phyloP scores from a whole-genome alignment of 2,329 filamentous ascomycete genomes.

The Ophiostoma quercus region DNA sequence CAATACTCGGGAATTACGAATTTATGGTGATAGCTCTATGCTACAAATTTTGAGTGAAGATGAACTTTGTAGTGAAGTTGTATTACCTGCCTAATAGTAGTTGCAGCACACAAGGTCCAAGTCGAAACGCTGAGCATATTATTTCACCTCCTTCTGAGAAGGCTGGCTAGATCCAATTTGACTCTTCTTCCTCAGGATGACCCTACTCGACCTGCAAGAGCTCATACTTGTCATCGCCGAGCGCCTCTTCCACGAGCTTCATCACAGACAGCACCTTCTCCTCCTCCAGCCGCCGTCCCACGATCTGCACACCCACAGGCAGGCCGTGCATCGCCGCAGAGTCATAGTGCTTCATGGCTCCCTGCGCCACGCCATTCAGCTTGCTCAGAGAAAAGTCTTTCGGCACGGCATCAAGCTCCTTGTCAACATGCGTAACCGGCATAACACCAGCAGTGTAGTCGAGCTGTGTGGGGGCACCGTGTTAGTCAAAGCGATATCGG shows the following conservation, averaged over 20 bases:
- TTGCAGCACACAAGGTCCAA: no score
- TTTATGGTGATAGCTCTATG: not conserved
- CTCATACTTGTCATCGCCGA: conserved; percentile 54
- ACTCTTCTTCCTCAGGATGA: not conserved
- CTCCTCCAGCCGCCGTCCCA: conserved; percentile 74
- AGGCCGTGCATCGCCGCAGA: conserved; percentile 77
- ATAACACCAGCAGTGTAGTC: conserved; percentile 82
- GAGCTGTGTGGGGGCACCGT: conserved; percentile 46
- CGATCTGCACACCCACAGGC: conserved; percentile 79
- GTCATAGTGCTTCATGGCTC: conserved; percentile 84
- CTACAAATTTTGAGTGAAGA: not conserved
- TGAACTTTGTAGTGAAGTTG: no score
- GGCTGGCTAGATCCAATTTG: not conserved
- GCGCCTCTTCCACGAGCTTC: conserved; percentile 68
- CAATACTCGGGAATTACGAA: not conserved
- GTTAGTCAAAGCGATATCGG: conserved; percentile 10
- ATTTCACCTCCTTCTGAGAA: not conserved
- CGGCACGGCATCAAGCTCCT: conserved; percentile 60
- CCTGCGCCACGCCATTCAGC: conserved; percentile 72
- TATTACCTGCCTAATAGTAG: no score
- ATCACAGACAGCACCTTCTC: conserved; percentile 82
- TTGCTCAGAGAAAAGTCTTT: conserved; percentile 53
- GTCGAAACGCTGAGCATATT: not conserved
- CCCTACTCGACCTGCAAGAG: conserved; percentile 45
- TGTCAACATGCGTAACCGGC: conserved; percentile 80